These are phyloP conservation scores for Toxicodendron radicans DNA, from an alignment of 345 rosid genomes.

Conservation along the genomic window DNA sequence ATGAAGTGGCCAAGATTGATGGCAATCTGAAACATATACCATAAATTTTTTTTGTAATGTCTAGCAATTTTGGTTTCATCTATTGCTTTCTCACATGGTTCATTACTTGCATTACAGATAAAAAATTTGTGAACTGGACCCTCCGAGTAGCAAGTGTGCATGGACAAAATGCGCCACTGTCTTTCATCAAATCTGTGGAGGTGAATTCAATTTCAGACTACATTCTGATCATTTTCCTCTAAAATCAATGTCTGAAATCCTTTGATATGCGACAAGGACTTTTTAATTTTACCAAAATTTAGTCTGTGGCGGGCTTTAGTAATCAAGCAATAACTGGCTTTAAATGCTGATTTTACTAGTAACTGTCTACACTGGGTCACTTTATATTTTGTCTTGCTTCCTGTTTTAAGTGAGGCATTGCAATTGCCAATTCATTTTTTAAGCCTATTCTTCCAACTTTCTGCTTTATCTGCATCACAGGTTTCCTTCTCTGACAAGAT, in stretches of 20 bases:
- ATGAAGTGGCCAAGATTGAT: constrained; percentile 1
- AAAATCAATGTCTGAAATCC: constrained; percentile 1
- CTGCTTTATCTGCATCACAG: constrained; percentile 35
- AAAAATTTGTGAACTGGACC: constrained; percentile 77
- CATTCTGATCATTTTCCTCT: neutral
- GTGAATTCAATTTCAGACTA: constrained; percentile 35
- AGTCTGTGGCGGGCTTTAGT: neutral
- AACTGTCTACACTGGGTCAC: neutral
- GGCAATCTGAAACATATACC: neutral
- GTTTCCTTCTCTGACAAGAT: constrained; percentile 71
- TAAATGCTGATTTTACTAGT: neutral
- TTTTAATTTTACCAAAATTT: neutral
- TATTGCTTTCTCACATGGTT: constrained; percentile 25
- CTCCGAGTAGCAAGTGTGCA: constrained; percentile 76
- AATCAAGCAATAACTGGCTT: neutral
- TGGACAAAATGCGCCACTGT: constrained; percentile 64
- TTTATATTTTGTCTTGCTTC: neutral
- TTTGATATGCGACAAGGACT: constrained; percentile 14
- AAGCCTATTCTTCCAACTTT: neutral
- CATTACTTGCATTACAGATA: constrained; percentile 47
- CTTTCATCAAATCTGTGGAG: constrained; percentile 81
- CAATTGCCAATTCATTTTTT: neutral
- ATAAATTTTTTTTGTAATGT: neutral
- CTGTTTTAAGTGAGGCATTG: neutral
- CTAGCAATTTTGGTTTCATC: constrained; percentile 3